Conservation (phyloP, 139 green algal species). For the Pseudopediastrum boryanum region DNA sequence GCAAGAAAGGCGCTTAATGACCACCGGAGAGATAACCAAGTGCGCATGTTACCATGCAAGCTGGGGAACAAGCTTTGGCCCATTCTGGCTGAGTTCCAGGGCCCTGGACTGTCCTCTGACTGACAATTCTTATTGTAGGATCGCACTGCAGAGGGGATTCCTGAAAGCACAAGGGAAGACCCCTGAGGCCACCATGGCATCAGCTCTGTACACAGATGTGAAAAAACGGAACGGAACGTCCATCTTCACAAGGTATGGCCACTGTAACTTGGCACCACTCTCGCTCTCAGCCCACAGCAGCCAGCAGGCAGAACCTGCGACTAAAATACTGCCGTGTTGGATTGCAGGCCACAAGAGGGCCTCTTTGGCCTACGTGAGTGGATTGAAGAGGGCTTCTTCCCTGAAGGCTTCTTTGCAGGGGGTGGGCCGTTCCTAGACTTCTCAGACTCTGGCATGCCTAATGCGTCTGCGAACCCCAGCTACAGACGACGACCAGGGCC, state of each 20-base stretch:
- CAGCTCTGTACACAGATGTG: constrained; percentile 85
- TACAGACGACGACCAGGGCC: background rate
- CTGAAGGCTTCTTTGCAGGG: constrained; percentile 44
- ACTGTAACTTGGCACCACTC: too few species aligned
- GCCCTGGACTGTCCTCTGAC: too few species aligned
- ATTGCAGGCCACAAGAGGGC: constrained; percentile 72
- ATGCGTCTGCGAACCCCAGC: background rate
- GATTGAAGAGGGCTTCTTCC: constrained; percentile 71
- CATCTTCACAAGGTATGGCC: constrained; percentile 51
- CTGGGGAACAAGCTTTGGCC: too few species aligned
- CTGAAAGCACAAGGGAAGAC: constrained; percentile 82
- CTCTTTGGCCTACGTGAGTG: constrained; percentile 85
- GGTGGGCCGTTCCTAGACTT: constrained; percentile 4
- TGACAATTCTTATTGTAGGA: background rate
- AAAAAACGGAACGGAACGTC: constrained; percentile 47
- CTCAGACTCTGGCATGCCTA: background rate
- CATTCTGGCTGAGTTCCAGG: too few species aligned
- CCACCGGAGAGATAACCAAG: constrained; percentile 70
- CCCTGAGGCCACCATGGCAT: constrained; percentile 88
- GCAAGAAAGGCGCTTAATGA: constrained; percentile 75
- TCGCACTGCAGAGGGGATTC: constrained; percentile 66
- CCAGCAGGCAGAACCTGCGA: too few species aligned
- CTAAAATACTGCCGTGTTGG: too few species aligned
- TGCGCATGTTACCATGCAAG: too few species aligned
- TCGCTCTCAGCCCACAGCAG: too few species aligned